Percentiles rank a stretch among this genome's conserved stretches.
Evolutionary conservation across 2,329 filamentous ascomycete species (phyloP).

Genomic region (Davidsoniella australis): DNA sequence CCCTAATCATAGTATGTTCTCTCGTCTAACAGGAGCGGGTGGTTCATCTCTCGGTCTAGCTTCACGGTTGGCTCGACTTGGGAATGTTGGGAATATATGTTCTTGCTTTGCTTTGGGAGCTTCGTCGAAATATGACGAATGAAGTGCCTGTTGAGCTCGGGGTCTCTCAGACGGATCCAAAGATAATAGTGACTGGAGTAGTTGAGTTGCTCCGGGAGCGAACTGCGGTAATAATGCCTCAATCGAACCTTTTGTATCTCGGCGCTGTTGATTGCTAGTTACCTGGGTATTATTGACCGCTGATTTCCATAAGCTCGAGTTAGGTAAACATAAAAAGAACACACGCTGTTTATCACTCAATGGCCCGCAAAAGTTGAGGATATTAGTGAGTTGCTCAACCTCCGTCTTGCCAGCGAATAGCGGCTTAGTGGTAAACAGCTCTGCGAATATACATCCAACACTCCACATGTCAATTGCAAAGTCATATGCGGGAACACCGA

Average conservation of each 20-base stretch:
- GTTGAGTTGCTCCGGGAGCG: conserved; percentile 52
- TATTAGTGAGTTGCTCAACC: conserved; percentile 72
- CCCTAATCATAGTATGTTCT: conserved; percentile 17
- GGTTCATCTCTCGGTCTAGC: conserved; percentile 51
- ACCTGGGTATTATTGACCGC: too few relatives aligned
- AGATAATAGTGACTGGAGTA: conserved; percentile 54
- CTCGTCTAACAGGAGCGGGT: conserved; percentile 65
- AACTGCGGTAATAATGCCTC: conserved; percentile 68
- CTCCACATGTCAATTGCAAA: conserved; percentile 85
- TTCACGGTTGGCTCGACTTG: conserved; percentile 86
- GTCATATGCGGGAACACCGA: conserved; percentile 62
- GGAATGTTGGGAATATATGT: conserved; percentile 92
- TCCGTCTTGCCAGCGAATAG: conserved; percentile 76
- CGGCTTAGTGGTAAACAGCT: conserved; percentile 69
- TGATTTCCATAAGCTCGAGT: too few relatives aligned
- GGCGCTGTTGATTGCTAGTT: too few relatives aligned
- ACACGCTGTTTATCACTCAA: conserved; percentile 40
- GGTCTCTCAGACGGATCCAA: conserved; percentile 60
- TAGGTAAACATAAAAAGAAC: too few relatives aligned
- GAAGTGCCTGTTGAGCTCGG: conserved; percentile 54
- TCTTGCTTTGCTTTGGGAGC: conserved; percentile 79
- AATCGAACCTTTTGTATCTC: conserved; percentile 31
- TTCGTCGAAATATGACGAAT: conserved; percentile 73
- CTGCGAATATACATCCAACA: conserved; percentile 86
- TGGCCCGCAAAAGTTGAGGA: conserved; percentile 78